Base-by-base conservation (phyloP, 148 eudicot species). In the Chenopodium suecicum region DNA sequence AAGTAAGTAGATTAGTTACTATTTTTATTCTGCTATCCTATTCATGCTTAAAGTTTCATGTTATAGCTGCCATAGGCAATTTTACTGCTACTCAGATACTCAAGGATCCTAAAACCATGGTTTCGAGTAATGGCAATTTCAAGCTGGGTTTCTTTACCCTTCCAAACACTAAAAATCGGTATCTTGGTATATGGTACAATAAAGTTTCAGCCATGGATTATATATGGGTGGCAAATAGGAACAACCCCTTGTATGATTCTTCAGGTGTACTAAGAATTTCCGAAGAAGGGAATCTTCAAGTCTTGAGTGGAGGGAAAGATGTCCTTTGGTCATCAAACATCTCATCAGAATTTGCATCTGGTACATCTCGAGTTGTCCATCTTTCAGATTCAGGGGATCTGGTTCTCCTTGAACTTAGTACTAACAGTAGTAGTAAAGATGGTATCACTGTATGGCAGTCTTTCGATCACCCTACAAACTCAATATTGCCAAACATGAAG, bases 91-190 rank as follows among this genome's bases (percentile, higher is more conserved):
- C 44, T 41, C 44, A 41, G 44, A 41, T 41, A 7, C 82, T 89
- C 77, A 58, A 60, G 11, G 88, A 89, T 75, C 76, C 87, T 62
- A 88, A 74, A 56, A 52, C 70, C 25, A 77, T 87, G 29, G 79
- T 75, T 70, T 89, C 91, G 19, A 76, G 23, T 13, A 83, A 82
- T 82, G 80, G 76, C 4, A 27, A 66, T 66, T 89, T 73, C 76
- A 70, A 83, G 80, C 46, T 89, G n/a, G 91, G 91, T 47, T 89
- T 89, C 79, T 89, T 89, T 74, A 87, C 70, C 86, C 88, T 3
- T 11, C 58, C 14, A 78, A 87, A 83, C 4, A 85, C 79, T 1
- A 83, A 85, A 41, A 41, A 41, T 64, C 82, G 91, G 2, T 89
- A 87, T 31, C 81, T 87, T 13, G 91, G 91, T 25, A 87, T 87